Evolutionary conservation across 441 rosid species (phyloP).

Genomic region (Bocquillonia castaneifolia): DNA sequence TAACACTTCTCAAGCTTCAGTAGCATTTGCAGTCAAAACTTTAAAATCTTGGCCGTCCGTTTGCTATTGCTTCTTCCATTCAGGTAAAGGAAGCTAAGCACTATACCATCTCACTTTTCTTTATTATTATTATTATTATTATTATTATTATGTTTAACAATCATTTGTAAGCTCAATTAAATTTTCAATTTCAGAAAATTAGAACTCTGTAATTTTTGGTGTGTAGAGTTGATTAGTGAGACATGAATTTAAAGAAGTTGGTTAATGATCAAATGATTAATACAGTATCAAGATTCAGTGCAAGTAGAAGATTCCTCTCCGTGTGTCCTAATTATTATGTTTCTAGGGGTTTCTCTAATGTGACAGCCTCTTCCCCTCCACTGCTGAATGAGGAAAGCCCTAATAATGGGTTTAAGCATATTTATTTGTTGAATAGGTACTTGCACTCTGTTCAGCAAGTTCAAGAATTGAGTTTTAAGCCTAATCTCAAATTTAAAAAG

Average conservation of each 20-base stretch:
- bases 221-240: background rate
- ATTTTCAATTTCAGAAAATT: constrained; percentile 1
- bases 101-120: background rate
- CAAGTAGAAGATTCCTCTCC: constrained; percentile 23
- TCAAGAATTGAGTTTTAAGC: constrained; percentile 18
- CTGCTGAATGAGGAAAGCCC: constrained; percentile 20
- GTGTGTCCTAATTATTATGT: constrained; percentile 15
- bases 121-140: background rate
- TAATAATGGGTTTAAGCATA: constrained; percentile 18
- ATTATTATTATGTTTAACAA: background rate
- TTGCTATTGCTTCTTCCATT: background rate
- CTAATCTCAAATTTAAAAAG: constrained; percentile 20
- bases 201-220: too few relatives aligned
- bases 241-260: constrained; percentile 44
- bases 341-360: constrained; percentile 30
- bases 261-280: constrained; percentile 36
- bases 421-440: constrained; percentile 31
- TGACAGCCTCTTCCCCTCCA: constrained; percentile 22
- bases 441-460: constrained; percentile 38
- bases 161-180: background rate
- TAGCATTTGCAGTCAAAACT: background rate
- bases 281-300: constrained; percentile 35
- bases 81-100: background rate
- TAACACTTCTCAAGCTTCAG: background rate
- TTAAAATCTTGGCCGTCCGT: background rate